A percentile compares a stretch with the other conserved stretches of the same genome.
Evolutionary conservation across 768 basidiomycete species (phyloP).

Genomic region (Mycena haematopus): DNA sequence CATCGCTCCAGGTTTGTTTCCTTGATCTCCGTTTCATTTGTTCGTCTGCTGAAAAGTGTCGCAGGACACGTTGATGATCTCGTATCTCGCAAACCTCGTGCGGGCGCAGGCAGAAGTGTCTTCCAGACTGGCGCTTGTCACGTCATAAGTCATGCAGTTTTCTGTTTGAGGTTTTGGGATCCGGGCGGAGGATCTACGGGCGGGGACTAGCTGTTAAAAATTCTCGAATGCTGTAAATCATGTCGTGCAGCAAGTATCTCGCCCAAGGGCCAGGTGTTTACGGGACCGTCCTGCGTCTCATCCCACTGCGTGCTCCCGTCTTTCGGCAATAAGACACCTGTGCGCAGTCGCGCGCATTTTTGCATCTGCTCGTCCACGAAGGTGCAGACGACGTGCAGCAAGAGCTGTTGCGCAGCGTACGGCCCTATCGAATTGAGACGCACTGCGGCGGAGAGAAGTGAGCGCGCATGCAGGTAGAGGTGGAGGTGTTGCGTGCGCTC

Average conservation of each 20-base stretch:
- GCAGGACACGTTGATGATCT: constrained; percentile 92
- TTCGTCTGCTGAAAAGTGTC: constrained; percentile 30
- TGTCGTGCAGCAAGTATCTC: constrained; percentile 91
- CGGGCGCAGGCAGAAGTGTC: constrained; percentile 94
- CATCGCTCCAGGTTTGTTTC: constrained; percentile 67
- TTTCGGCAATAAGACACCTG: constrained; percentile 42
- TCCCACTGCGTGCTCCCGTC: constrained; percentile 42
- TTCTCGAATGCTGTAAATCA: constrained; percentile 93
- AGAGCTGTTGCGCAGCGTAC: constrained; percentile 87
- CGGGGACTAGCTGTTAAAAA: constrained; percentile 83
- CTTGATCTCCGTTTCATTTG: background rate
- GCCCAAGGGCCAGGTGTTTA: constrained; percentile 94
- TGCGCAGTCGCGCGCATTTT: constrained; percentile 55
- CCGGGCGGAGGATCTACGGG: constrained; percentile 11
- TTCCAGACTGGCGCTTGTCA: constrained; percentile 80
- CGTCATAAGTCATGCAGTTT: constrained; percentile 41
- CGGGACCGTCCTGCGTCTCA: constrained; percentile 62
- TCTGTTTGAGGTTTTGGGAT: constrained; percentile 22
- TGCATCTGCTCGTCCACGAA: constrained; percentile 64
- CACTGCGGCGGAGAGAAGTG: constrained; percentile 90
- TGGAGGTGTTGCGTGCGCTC: constrained; percentile 87
- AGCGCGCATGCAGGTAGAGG: constrained; percentile 91
- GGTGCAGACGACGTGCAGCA: constrained; percentile 74
- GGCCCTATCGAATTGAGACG: constrained; percentile 92
- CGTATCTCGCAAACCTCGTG: constrained; percentile 92